Evolutionary conservation across 306 rosid genomes (phyloP), one percentile per base, ranked within the genome.

Genomic region (Sicyos edulis): DNA sequence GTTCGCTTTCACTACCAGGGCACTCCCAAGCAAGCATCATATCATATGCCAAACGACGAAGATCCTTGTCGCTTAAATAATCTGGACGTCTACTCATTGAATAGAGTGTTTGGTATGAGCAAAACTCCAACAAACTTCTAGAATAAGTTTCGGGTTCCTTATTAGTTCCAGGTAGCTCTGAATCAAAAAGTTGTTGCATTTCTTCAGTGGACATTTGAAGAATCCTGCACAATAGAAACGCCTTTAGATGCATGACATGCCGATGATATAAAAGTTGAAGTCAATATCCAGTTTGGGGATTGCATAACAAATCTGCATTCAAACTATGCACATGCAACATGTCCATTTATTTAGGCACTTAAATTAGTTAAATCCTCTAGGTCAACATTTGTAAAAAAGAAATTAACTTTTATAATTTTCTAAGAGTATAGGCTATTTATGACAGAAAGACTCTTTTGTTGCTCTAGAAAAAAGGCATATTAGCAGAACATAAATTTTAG

Each of bases 1-100:
- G 73, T 73, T 78, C 79, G 51, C 76, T 80, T 72, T 82, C 80
- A 45, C 81, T 85, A 70, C 83, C 77, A 14, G 98, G 96, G 40
- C 86, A 82, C 59, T 93, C 98, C 97, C 97, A 93, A 15, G 97
- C 96, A 60, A 92, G 92, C 98, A 92, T 92, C 86, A 88, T 89
- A 75, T 92, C 98, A 61, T 80, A 92, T 24, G 96, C 80, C 74
- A 93, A 70, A 47, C 82, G 86, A 26, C 92, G 88, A 58, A 93
- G 84, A 8, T 87, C 93, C 55, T 83, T 78, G 54, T 81, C 82
- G 54, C 59, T 81, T 78, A 92, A 60, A 82, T 80, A 92, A 82
- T 88, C 84, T 0, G 88, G 72, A 70, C 70, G 60, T 73, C 54
- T 63, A 42, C 34, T 77, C 22, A 83, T 6, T 57, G 73, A 75